phyloP scores from a whole-genome alignment of 495 filamentous ascomycete genomes.

The Physcia stellaris region DNA sequence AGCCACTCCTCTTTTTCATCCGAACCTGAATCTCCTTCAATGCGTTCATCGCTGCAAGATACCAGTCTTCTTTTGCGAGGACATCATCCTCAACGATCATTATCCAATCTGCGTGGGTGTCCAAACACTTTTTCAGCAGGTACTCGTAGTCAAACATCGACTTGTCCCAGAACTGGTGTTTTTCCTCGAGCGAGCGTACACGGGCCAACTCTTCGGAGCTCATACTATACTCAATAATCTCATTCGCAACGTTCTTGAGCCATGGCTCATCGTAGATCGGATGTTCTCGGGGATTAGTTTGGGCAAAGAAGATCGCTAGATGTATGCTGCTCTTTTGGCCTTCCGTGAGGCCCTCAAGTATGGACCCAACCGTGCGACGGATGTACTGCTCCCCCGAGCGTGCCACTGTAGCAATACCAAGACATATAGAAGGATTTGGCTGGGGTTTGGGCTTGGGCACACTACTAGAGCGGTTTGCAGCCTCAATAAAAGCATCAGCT shows the following conservation, averaged over 20 bases:
- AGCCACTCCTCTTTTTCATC: constrained; percentile 24
- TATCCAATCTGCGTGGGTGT: constrained; percentile 30
- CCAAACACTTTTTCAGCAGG: constrained; percentile 30
- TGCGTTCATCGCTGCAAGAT: constrained; percentile 26
- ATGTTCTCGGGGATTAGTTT: constrained; percentile 33
- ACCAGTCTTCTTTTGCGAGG: constrained; percentile 38
- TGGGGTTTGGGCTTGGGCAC: constrained; percentile 2
- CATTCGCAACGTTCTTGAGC: constrained; percentile 30
- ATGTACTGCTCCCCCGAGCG: constrained; percentile 31
- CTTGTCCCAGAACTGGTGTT: constrained; percentile 25
- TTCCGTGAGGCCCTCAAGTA: constrained; percentile 33
- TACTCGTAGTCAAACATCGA: constrained; percentile 37
- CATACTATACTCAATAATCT: constrained; percentile 27
- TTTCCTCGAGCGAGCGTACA: constrained; percentile 18
- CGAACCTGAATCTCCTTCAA: constrained; percentile 23
- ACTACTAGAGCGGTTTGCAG: constrained; percentile 9
- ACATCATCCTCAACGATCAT: constrained; percentile 43
- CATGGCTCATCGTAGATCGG: constrained; percentile 34
- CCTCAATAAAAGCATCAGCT: constrained; percentile 22
- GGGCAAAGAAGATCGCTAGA: constrained; percentile 40
- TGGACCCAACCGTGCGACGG: constrained; percentile 32
- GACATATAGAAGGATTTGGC: constrained; percentile 17
- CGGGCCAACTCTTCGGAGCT: constrained; percentile 5
- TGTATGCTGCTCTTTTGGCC: constrained; percentile 31
- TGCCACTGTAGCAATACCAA: constrained; percentile 25